Percentiles rank a stretch among this genome's conserved stretches.
Conservation (phyloP, 345 rosid genomes). For the Combretum micranthum region DNA sequence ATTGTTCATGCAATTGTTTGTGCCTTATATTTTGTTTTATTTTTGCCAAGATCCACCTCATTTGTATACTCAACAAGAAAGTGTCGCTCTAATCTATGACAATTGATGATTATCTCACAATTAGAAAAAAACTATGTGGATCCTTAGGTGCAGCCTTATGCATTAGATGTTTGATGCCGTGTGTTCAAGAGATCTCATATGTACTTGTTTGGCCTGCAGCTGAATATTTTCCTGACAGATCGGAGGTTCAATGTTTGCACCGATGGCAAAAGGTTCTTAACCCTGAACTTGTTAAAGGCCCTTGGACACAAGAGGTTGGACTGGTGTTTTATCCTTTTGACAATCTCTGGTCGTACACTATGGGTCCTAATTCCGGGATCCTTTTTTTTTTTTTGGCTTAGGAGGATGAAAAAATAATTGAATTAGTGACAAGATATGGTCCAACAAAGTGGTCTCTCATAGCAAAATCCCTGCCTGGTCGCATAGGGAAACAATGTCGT, state of each 20-base stretch:
- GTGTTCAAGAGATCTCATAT: background rate
- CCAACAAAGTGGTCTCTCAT: conserved; percentile 95
- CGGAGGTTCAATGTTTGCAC: conserved; percentile 97
- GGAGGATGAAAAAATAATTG: conserved; percentile 91
- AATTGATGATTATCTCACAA: no score
- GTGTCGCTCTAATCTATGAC: no score
- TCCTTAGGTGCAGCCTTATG: no score
- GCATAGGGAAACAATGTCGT: conserved; percentile 97
- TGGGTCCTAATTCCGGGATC: conserved; percentile 8
- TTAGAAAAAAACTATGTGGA: no score
- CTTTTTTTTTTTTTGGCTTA: conserved; percentile 17
- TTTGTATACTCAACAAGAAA: no score
- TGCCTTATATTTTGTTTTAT: no score
- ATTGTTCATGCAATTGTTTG: no score
- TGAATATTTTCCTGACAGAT: conserved; percentile 70
- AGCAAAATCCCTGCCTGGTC: conserved; percentile 85
- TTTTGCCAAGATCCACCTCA: no score
- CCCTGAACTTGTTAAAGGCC: conserved; percentile 96
- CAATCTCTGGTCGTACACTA: conserved; percentile 10
- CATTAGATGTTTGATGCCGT: no score
- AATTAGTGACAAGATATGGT: conserved; percentile 66
- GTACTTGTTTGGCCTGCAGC: conserved; percentile 42
- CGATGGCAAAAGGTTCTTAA: conserved; percentile 99
- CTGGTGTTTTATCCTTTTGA: conserved; percentile 3
- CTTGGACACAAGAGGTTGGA: conserved; percentile 91